A percentile compares a stretch with the other conserved stretches of the same genome.
Conservation (phyloP, 225 moss, liverwort and hornwort genomes). For the Pseudisothecium myosuroides region DNA sequence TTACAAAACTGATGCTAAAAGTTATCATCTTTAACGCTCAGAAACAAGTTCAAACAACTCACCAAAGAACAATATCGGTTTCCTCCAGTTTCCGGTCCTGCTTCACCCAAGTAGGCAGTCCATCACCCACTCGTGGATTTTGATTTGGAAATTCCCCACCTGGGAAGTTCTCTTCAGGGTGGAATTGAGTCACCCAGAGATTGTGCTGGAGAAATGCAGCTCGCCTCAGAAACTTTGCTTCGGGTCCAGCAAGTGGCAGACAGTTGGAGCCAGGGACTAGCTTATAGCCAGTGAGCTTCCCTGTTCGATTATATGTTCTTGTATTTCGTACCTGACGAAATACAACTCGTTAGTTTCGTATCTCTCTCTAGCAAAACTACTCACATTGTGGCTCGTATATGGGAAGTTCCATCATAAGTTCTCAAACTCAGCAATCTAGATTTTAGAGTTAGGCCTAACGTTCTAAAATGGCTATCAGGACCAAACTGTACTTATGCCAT, state of each 20-base stretch:
- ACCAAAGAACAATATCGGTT: slow-evolving; percentile 77
- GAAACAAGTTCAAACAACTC: not conserved
- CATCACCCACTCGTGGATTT: slow-evolving; percentile 74
- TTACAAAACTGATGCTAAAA: not conserved
- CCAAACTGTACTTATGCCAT: not conserved
- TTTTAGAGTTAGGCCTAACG: not conserved
- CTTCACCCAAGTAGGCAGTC: slow-evolving; percentile 69
- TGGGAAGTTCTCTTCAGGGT: slow-evolving; percentile 59
- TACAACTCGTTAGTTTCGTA: not conserved
- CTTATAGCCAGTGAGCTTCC: slow-evolving; percentile 72
- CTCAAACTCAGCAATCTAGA: not conserved
- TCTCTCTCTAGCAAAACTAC: not conserved
- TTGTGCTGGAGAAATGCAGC: slow-evolving; percentile 75
- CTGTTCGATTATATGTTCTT: slow-evolving; percentile 64
- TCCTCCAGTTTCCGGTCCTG: slow-evolving; percentile 69
- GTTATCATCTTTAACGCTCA: not conserved
- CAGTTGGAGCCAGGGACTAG: slow-evolving; percentile 78
- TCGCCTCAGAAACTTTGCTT: slow-evolving; percentile 71
- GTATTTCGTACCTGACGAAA: slow-evolving; percentile 64
- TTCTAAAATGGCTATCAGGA: not conserved
- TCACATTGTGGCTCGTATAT: not conserved
- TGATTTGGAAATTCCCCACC: slow-evolving; percentile 89
- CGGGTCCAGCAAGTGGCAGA: slow-evolving; percentile 64
- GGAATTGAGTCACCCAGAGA: slow-evolving; percentile 69
- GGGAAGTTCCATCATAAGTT: not conserved